A percentile compares a stretch with the other conserved stretches of the same genome.
Conservation (phyloP, 306 rosid genomes). For the Vigna mungo region DNA sequence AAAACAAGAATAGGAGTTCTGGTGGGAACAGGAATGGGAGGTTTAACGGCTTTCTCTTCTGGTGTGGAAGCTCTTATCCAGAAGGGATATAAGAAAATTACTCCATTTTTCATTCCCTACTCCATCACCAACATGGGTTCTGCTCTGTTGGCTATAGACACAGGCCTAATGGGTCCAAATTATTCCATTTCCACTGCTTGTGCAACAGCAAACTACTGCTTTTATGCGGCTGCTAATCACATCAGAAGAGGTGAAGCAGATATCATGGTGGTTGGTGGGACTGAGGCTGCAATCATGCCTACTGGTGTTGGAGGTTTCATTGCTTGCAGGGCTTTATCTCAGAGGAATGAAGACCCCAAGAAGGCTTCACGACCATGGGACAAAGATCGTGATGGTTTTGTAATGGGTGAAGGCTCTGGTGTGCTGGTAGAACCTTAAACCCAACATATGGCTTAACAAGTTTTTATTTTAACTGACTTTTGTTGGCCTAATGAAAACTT, state of each 20-base stretch:
- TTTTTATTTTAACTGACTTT: background rate
- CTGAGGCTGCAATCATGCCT: conserved; percentile 66
- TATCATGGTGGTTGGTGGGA: conserved; percentile 78
- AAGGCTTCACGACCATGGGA: conserved; percentile 87
- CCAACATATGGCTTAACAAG: background rate
- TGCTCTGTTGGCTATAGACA: conserved; percentile 73
- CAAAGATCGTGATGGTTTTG: conserved; percentile 77
- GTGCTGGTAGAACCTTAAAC: conserved; percentile 58
- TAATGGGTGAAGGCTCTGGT: conserved; percentile 80
- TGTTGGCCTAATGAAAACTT: background rate
- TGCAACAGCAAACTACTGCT: conserved; percentile 79
- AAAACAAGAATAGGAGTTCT: conserved; percentile 67
- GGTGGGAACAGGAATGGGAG: conserved; percentile 80
- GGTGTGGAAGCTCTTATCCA: conserved; percentile 60
- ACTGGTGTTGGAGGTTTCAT: conserved; percentile 69
- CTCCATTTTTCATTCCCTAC: conserved; percentile 69
- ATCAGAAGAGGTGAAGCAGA: conserved; percentile 81
- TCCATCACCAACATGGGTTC: conserved; percentile 70
- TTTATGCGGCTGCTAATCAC: conserved; percentile 71
- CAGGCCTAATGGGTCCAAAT: conserved; percentile 76
- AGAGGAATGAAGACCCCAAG: conserved; percentile 65
- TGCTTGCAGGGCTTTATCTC: conserved; percentile 82
- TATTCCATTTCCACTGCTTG: conserved; percentile 84
- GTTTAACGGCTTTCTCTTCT: conserved; percentile 53
- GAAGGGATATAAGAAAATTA: conserved; percentile 62